Conservation (phyloP, 2,329 filamentous ascomycete genomes). For the Curvularia verruculosa region DNA sequence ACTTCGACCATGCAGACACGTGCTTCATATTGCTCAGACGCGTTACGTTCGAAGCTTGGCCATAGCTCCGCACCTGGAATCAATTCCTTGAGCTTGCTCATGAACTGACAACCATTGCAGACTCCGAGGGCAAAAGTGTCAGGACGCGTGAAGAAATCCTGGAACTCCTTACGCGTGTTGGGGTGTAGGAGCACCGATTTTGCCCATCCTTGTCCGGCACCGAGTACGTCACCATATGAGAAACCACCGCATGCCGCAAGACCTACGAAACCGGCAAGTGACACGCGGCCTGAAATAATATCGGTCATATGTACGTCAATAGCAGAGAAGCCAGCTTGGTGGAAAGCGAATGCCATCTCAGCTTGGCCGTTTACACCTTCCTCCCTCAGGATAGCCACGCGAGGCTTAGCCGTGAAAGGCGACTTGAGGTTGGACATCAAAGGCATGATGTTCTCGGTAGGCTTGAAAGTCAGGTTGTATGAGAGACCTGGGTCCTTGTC, state of each 20-base stretch:
- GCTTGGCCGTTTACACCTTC: constrained; percentile 94
- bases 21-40: constrained; percentile 87
- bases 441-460: constrained; percentile 76
- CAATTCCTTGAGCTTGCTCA: constrained; percentile 79
- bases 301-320: constrained; percentile 98
- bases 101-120: constrained; percentile 97
- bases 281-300: constrained; percentile 76
- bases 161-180: constrained; percentile 76
- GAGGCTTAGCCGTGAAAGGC: constrained; percentile 67
- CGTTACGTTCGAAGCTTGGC: constrained; percentile 86
- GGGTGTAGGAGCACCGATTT: constrained; percentile 88
- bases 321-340: constrained; percentile 85
- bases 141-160: constrained; percentile 80
- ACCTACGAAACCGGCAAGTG: constrained; percentile 81
- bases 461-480: constrained; percentile 82
- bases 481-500: constrained; percentile 79
- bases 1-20: constrained; percentile 86
- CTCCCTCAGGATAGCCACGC: constrained; percentile 91
- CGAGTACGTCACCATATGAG: constrained; percentile 90
- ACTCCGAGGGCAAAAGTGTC: constrained; percentile 94
- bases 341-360: constrained; percentile 98
- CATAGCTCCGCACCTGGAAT: constrained; percentile 83
- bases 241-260: constrained; percentile 96
- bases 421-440: constrained; percentile 67
- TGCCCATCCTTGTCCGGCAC: constrained; percentile 96